Evolutionary conservation across 1,284 basidiomycete genomes (phyloP), one percentile per base, ranked within the genome.

Genomic region (Hypsizygus ulmarius): DNA sequence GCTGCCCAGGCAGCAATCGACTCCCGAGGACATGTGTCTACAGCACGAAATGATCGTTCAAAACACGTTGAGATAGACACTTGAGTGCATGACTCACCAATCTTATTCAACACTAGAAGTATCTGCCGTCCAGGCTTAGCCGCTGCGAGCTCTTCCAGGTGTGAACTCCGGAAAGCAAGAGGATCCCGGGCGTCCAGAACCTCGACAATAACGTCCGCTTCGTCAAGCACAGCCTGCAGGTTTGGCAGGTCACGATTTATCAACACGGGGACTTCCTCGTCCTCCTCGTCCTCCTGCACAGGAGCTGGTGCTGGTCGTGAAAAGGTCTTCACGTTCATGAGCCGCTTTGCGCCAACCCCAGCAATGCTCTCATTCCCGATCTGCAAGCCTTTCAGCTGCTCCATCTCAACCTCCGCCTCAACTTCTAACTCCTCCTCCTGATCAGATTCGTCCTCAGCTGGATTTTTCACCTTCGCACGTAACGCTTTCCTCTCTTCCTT

Each of bases 171-270:
- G 60, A 78, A 85, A 7, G 87, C 74, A 16, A 82, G 63, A 1
- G 93, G 91, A 64, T 96, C 93, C 39, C 92, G 77, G 1, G 88
- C 90, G 63, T 97, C 93, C 41, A 97, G 73, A 2, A 96, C 81
- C 68, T 94, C 75, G 45, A 97, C 62, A 6, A 97, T 69, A 3
- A 94, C 85, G 64, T 99, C 92, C 34, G 92, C 86, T 50, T 79
- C 77, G 58, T 93, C 84, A 53, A 98, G 65, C 5, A 87, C 89
- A n/a, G 84, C 69, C 49, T 81, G 73, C 18, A 93, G 69, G 51
- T 81, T 81, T 0, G 81, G 78, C 19, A 90, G 67, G 49, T 86
- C 83, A 7, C 77, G 79, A 60, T 87, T 86, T 33, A 90, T 70
- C 47, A 92, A 73, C 27, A 80, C 67, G 0, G 81, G 78, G 1